Evolutionary conservation across 768 basidiomycete species (phyloP).

Genomic region (Astraeus odoratus): DNA sequence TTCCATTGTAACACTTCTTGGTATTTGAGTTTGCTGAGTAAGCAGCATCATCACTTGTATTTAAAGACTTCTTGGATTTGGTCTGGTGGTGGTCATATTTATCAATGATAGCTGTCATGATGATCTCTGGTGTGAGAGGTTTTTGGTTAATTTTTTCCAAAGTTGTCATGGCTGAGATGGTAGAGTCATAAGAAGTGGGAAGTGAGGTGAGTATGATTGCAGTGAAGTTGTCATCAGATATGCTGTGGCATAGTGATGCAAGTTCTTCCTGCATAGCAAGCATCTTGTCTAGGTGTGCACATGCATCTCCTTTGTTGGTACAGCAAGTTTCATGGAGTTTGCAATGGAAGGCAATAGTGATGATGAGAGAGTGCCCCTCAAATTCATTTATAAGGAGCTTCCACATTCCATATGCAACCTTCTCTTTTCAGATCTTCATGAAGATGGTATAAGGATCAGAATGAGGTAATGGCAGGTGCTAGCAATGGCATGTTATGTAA

Average conservation of each 20-base stretch:
- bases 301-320: conserved; percentile 25
- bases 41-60: neutral
- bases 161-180: conserved; percentile 13
- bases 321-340: too few relatives aligned
- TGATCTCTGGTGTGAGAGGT: too few relatives aligned
- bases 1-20: neutral
- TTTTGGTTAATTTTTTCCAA: too few relatives aligned
- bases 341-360: neutral
- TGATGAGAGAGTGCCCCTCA: neutral
- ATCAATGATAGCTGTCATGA: too few relatives aligned
- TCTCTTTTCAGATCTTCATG: neutral
- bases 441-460: neutral
- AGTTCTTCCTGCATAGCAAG: conserved; percentile 28
- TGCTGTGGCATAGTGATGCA: conserved; percentile 26
- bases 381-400: neutral
- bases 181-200: conserved; percentile 27
- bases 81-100: conserved; percentile 4
- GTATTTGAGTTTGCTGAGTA: neutral
- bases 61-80: conserved; percentile 1
- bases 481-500: too few relatives aligned
- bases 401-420: neutral
- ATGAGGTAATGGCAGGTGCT: too few relatives aligned
- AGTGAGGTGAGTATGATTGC: conserved; percentile 30
- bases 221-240: conserved; percentile 7
- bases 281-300: conserved; percentile 25